phyloP scores from a whole-genome alignment of 768 basidiomycete genomes.

The Dioszegia aurantiaca region DNA sequence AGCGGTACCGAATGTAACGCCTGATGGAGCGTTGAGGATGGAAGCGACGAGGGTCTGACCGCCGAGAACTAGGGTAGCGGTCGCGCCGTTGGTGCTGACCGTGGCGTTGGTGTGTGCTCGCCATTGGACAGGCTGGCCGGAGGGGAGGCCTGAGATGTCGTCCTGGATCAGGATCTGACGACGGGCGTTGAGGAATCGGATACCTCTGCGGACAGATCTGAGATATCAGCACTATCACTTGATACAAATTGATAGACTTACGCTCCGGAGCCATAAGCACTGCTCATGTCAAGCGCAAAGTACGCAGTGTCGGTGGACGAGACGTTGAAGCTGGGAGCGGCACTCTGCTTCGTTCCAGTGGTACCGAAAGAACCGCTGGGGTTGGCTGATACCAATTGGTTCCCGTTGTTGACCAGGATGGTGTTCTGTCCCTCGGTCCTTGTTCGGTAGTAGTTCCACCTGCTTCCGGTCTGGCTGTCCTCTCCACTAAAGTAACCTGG shows the following conservation, averaged over 20 bases:
- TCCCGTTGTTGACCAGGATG: conserved; percentile 67
- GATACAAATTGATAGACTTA: conserved; percentile 5
- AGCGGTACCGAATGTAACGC: conserved; percentile 63
- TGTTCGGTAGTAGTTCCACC: conserved; percentile 95
- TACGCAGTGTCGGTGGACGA: conserved; percentile 71
- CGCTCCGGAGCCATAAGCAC: conserved; percentile 58
- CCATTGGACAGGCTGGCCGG: conserved; percentile 63
- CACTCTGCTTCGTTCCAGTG: conserved; percentile 64
- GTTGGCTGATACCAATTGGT: conserved; percentile 71
- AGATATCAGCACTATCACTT: conserved; percentile 40
- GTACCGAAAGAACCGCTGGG: conserved; percentile 65
- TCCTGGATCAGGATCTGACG: conserved; percentile 89
- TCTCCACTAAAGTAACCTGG: conserved; percentile 74
- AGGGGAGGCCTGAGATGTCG: conserved; percentile 64
- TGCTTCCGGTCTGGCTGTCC: conserved; percentile 60
- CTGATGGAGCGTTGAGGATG: conserved; percentile 66
- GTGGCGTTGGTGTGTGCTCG: conserved; percentile 96
- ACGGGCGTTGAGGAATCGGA: conserved; percentile 76
- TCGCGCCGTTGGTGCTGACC: conserved; percentile 56
- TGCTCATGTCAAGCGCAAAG: conserved; percentile 72
- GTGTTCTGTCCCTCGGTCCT: conserved; percentile 98
- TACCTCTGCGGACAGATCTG: conserved; percentile 74
- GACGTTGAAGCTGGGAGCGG: conserved; percentile 72
- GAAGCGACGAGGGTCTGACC: conserved; percentile 65
- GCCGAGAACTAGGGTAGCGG: conserved; percentile 72